Base-by-base conservation (phyloP, 352 stramenopile species). In the Pythium periplocum region DNA sequence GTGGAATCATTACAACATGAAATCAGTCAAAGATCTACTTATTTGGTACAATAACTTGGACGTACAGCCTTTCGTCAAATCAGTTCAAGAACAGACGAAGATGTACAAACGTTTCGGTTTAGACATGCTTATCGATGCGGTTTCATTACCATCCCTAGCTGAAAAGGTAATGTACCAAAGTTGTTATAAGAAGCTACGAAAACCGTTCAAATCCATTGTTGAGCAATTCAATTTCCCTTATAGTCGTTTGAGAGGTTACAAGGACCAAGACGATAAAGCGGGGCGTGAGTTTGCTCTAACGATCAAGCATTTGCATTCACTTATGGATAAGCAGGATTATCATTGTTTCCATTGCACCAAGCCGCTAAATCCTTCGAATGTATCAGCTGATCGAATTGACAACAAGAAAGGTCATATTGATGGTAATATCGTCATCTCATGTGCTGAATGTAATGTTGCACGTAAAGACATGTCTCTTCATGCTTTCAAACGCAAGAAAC, bases 41-140 rank as follows among this genome's bases (percentile, higher is more conserved):
- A 44, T 59, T 8, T 72, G 63, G 59, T 67, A 71, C 43, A 71
- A 64, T 38, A 67, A 64, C 51, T 45, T 71, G 2, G 63, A 71
- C 52, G 63, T 71, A 30, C 17, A 49, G 7, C 59, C 59, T 10
- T 71, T 66, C 38, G 48, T 64, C 30, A 17, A 57, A 11, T 44
- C 56, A 46, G 60, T 64, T 17, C 46, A 49, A 2, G 48, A 30
- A 1, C 59, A 66, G 39, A 48, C 53, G 9, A 35, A 62, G 46
- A 35, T 66, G 2, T 66, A 61, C 12, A 60, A 56, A 37, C 4
- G 46, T n/a, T 63, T 66, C 42, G 47, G 60, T 32, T 54, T 70
- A 0, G 58, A 70, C 53, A 70, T 70, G 62, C 66, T 70, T 30
- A 36, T 10, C 11, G 53, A 71, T 51, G 58, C 54, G 9, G 47